Evolutionary conservation across 169 alveolate genomes (phyloP).

Genomic region (Babesia microti): DNA sequence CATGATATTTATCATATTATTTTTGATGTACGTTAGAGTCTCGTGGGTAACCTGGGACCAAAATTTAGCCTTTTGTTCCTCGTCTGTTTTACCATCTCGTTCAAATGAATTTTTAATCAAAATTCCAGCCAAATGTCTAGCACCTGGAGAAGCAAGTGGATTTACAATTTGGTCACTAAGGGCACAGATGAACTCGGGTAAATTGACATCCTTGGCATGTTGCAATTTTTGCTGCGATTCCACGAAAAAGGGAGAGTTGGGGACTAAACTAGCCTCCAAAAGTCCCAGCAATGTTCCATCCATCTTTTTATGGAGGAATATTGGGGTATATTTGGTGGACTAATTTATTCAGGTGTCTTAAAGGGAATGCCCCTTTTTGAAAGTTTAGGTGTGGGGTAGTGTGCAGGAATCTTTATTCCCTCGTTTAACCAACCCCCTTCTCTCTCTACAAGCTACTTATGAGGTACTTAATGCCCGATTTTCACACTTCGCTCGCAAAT

Average conservation of each 20-base stretch:
- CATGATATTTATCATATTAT: constrained; percentile 50
- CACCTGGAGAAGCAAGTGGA: constrained; percentile 47
- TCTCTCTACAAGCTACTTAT: no score
- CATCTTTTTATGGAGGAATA: constrained; percentile 25
- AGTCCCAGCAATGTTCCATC: constrained; percentile 34
- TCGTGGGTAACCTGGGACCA: constrained; percentile 56
- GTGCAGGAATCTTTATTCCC: no score
- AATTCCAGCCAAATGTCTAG: constrained; percentile 71
- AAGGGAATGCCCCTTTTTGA: no score
- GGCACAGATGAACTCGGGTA: constrained; percentile 57
- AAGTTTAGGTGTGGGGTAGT: no score
- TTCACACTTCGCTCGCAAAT: no score
- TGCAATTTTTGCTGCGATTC: constrained; percentile 56
- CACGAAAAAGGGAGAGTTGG: constrained; percentile 43
- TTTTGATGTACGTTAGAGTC: constrained; percentile 51
- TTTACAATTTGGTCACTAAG: constrained; percentile 54
- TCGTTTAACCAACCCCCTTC: no score
- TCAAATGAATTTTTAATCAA: constrained; percentile 66
- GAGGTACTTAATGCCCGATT: no score
- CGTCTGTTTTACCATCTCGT: constrained; percentile 51
- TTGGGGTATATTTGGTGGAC: constrained; percentile 1
- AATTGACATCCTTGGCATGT: constrained; percentile 44
- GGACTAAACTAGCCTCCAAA: constrained; percentile 53
- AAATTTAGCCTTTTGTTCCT: constrained; percentile 57
- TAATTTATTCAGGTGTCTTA: no score